Percentiles rank a stretch among this genome's conserved stretches.
Conservation (phyloP, 1,284 basidiomycete species). For the Schizophyllum amplum region DNA sequence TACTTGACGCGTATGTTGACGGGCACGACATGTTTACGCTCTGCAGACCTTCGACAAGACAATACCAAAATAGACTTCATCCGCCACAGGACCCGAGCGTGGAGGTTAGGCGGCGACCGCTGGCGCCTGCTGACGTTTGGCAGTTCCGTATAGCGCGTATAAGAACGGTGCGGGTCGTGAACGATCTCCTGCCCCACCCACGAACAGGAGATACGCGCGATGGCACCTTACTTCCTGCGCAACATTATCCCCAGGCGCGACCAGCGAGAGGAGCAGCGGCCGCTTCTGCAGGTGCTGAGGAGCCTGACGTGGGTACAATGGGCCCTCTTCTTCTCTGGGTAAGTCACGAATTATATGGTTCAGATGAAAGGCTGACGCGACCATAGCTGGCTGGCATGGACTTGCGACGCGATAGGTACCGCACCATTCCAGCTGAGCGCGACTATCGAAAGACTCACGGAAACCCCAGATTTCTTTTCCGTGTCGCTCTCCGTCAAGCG, state of each 20-base stretch:
- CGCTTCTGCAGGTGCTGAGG: slow-evolving; percentile 31
- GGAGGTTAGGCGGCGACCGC: too few species aligned
- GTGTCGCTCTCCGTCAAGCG: slow-evolving; percentile 65
- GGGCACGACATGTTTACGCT: too few species aligned
- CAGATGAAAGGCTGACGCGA: slow-evolving; percentile 8
- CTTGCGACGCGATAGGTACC: slow-evolving; percentile 55
- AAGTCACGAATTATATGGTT: slow-evolving; percentile 36
- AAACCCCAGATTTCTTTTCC: slow-evolving; percentile 62
- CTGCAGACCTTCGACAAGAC: too few species aligned
- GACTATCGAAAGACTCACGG: background rate
- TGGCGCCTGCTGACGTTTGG: background rate
- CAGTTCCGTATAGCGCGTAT: too few species aligned
- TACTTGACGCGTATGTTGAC: too few species aligned
- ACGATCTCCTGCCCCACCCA: too few species aligned
- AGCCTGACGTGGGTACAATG: slow-evolving; percentile 38
- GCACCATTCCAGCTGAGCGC: background rate
- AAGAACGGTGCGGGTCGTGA: too few species aligned
- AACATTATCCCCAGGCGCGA: slow-evolving; percentile 9
- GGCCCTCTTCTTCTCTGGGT: slow-evolving; percentile 37
- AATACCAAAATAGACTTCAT: too few species aligned
- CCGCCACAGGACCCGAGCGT: too few species aligned
- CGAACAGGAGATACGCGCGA: background rate
- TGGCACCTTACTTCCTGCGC: slow-evolving; percentile 6
- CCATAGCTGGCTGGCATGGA: slow-evolving; percentile 69
- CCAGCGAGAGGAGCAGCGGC: slow-evolving; percentile 8